Evolutionary conservation across 768 basidiomycete genomes (phyloP), one percentile per base, ranked within the genome.

Genomic region (Tephrocybe sp.): DNA sequence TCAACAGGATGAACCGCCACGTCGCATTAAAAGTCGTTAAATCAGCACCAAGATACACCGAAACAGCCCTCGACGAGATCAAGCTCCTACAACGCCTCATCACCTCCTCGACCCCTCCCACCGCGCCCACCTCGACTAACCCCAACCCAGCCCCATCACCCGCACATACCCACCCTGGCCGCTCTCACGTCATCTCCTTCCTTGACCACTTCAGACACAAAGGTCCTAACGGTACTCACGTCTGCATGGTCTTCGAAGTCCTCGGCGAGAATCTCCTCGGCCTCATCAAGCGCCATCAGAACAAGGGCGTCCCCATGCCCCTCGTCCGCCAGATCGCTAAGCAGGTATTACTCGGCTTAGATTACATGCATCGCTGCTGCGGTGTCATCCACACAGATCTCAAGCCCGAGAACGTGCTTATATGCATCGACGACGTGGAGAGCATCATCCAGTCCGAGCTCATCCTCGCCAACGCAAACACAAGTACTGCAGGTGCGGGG

Each of bases 171-270:
- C 93, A 98, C 67, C 82, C 94, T 0, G 96, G 95, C 3, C 76
- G 92, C 54, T 85, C 87, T 16, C 97, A 99, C 66, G 96, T 98
- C 68, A 95, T 99, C 67, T 91, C 89, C 12, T 92, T 98, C 67
- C 87, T 98, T 41, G 96, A 99, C 73, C 93, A 98, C 67, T 99
- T 99, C 69, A 82, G 87, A 22, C 97, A 98, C 71, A 89, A 89
- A 54, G 97, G 97, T 1, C 94, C 94, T 9, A 97, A 99, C 66
- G 97, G 97, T 33, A 87, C 82, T 13, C 97, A 99, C 70, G 90
- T 99, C 59, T 98, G 97, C 78, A 98, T 99, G 97, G 94, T 97
- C 12, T 98, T 98, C 63, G 97, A 99, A 68, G 97, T 98, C 20
- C 81, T 99, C 8, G 97, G 96, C 53, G 96, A 99, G 72, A 98